Conservation (phyloP, 1,284 basidiomycete species). For the Naganishia liquefaciens region DNA sequence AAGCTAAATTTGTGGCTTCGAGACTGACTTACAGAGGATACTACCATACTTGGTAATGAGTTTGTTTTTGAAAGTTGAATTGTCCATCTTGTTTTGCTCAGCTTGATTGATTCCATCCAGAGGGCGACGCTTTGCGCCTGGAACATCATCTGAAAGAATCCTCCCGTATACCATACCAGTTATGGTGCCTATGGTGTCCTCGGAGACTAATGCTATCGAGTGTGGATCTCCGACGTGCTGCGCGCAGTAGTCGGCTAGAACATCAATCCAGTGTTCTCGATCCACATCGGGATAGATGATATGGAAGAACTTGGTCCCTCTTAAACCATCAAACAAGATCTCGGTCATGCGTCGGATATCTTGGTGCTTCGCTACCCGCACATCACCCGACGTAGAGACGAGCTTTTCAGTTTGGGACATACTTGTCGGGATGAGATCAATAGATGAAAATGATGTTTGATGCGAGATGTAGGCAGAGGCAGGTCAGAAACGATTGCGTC, state of each 20-base stretch:
- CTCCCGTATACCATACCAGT: conserved; percentile 7
- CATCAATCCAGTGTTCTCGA: background rate
- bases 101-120: background rate
- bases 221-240: conserved; percentile 4
- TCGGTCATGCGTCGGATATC: conserved; percentile 3
- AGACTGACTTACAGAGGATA: background rate
- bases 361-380: background rate
- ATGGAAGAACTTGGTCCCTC: background rate
- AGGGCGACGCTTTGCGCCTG: background rate
- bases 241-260: conserved; percentile 11
- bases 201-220: conserved; percentile 1
- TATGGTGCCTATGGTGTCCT: background rate
- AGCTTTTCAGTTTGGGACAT: background rate
- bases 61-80: background rate
- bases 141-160: background rate
- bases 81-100: conserved; percentile 6
- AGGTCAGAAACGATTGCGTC: too few relatives aligned
- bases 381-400: background rate
- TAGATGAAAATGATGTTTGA: too few relatives aligned
- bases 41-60: conserved; percentile 4
- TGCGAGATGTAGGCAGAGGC: too few relatives aligned
- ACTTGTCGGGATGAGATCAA: too few relatives aligned
- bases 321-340: background rate
- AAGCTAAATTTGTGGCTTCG: background rate
- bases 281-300: background rate